Evolutionary conservation across 1,284 basidiomycete species (phyloP), one percentile per base, ranked within the genome.

Genomic region (Coniferiporia weirii): DNA sequence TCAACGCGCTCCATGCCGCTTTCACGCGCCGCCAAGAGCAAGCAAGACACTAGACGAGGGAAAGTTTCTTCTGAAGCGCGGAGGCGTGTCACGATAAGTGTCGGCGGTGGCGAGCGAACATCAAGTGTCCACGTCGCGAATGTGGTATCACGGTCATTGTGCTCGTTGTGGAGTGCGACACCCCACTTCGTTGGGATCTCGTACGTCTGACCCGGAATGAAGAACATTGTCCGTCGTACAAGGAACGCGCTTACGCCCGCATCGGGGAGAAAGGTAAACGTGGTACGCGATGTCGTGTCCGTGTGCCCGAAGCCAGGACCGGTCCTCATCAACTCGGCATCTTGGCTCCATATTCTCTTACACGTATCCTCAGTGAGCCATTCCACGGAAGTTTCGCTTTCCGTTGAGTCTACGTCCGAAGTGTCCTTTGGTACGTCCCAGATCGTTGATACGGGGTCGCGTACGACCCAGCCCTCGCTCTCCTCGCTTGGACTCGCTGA

Each of bases 71-170:
- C 61, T 6, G 67, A 69, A 4, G 73, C 74, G 12, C 76, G 72
- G 7, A 87, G 45, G 3, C 82, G 77, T 8, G 81, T 83, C 13
- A 85, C 70, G 8, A 81, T 71, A 17, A 87, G 69, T 6, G 74
- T 76, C 20, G 65, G 70, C 1, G 69, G 68, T n/a, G 57, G 52
- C 1, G 72, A 68, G 4, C 65, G 67, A 46, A 75, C 61, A 54
- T 84, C 80, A 45, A 83, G 67, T 17, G 78, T 78, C 82, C 82
- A 85, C 8, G 79, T 79, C 45, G 79, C 81, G 63, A 76, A 84
- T 7, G 72, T 46, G 0, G 40, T 12, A 2, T 10, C 22, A 10
- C 34, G 27, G n/a, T 44, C 43, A 15, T 52, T 27, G 8, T 20
- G 20, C 34, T 54, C 27, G 20, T 17, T 34, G 12, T 9, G 20